These are phyloP conservation scores for Primulina huaijiensis DNA, from an alignment of 257 asterid species.

Conservation along the genomic window DNA sequence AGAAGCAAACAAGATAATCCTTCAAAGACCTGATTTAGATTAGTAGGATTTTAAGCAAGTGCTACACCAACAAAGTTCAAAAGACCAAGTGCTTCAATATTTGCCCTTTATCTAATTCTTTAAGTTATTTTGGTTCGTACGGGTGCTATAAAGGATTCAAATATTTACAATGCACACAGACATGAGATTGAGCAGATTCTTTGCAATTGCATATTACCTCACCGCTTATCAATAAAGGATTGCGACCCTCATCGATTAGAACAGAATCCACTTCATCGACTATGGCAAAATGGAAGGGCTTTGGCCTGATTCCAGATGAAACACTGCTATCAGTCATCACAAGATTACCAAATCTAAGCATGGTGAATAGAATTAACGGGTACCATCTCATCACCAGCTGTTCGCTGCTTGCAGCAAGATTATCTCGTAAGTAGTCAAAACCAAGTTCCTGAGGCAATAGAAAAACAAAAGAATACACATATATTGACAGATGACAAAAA, in stretches of 20 bases:
- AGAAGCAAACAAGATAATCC: neutral
- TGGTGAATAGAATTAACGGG: conserved; percentile 19
- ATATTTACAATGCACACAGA: neutral
- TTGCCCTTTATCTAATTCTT: too few species aligned
- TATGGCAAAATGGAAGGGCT: conserved; percentile 95
- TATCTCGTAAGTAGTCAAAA: conserved; percentile 94
- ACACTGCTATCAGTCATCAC: conserved; percentile 8
- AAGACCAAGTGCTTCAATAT: neutral
- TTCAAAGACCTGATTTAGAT: neutral
- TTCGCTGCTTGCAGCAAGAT: conserved; percentile 66
- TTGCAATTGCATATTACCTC: conserved; percentile 53
- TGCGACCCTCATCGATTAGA: conserved; percentile 96
- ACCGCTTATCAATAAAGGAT: conserved; percentile 92
- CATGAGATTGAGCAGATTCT: conserved; percentile 8
- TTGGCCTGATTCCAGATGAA: conserved; percentile 67
- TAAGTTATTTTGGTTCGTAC: too few species aligned
- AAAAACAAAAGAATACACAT: conserved; percentile 14
- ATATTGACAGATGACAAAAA: conserved; percentile 10
- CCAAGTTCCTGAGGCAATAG: conserved; percentile 78
- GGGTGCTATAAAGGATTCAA: neutral
- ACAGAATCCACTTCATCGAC: conserved; percentile 98
- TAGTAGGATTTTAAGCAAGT: conserved; percentile 4
- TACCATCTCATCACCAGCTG: conserved; percentile 98
- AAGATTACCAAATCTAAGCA: conserved; percentile 18
- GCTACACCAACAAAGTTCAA: neutral